These are phyloP conservation scores for Gracilaria gracilis DNA, from an alignment of 23 red algal species.

Conservation along the genomic window DNA sequence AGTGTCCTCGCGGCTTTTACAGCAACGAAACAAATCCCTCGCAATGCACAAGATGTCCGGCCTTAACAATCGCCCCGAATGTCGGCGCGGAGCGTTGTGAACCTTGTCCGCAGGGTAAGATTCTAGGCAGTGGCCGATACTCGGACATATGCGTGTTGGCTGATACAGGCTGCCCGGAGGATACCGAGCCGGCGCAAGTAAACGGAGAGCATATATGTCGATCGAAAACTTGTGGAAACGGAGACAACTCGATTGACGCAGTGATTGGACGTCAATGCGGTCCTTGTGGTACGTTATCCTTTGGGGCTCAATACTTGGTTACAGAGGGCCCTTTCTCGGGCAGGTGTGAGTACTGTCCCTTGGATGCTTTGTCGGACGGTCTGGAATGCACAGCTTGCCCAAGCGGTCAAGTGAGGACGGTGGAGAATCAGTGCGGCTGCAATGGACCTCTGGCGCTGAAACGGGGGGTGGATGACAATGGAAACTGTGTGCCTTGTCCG, in stretches of 20 bases:
- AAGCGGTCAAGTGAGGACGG: not conserved
- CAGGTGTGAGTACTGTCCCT: not conserved
- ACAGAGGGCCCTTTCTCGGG: not conserved
- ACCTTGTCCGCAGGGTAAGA: not conserved
- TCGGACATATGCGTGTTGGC: not conserved
- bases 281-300: not conserved
- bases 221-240: not conserved
- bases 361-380: not conserved
- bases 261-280: slow-evolving; percentile 1
- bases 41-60: not conserved
- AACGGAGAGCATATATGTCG: slow-evolving; percentile 14
- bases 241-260: not conserved
- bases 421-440: not conserved
- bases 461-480: not conserved
- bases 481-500: not conserved
- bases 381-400: not conserved
- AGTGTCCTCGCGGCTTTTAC: not conserved
- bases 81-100: not conserved
- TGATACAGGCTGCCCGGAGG: not conserved
- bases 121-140: not conserved
- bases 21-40: not conserved
- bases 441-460: not conserved
- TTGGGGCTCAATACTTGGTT: not conserved
- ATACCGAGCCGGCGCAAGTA: not conserved
- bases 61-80: not conserved